Base-by-base conservation (phyloP, 371 early-diverging fungal genomes). In the Phascolomyces articulosus region DNA sequence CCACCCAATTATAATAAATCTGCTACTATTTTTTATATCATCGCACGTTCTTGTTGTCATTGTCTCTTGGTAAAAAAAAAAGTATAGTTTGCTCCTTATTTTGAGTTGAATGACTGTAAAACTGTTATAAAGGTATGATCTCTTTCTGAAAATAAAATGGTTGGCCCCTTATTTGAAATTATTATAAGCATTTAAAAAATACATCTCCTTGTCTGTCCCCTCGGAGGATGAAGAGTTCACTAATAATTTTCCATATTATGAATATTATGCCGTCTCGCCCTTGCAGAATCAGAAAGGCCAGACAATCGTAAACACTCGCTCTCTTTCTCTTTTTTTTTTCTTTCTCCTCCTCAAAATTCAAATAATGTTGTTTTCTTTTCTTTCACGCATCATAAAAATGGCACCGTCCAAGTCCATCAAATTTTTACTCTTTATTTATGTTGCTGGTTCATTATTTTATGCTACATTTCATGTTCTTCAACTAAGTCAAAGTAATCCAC, bases 401-500 rank as follows among this genome's bases (percentile, higher is more conserved):
- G 40, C 66, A 10, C 34, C 40, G 26, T 61, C 60, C 23, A 60
- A 60, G 48, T 44, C 40, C 2, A 28, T 48, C 28, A 53, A 49
- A 26, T 66, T 55, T 26, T 24, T 55, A 16, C 20, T 66, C 4
- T 60, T 55, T 13, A 47, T 54, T 21, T 66, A 66, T 31, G 41
- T 56, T 4, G 28, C 58, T 26, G 34, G 29, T 2, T 66, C 66
- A 18, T 38, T 61, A 2, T 38, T 66, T 26, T 66, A 59, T 57
- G 60, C 62, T n/a, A 55, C 66, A 16, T 57, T 53, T n/a, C 51
- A 60, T 34, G 44, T 58, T 24, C 44, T 63, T 21, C 54, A 60
- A 6, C n/a, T 54, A 18, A 40, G 20, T 27, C 64, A 60, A 4
- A 29, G 27, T 20, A 27, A 21, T 31, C 55, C 40, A 10, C 23